Conservation (phyloP, 192 early-diverging fungal genomes). For the Entophlyctis luteolus region DNA sequence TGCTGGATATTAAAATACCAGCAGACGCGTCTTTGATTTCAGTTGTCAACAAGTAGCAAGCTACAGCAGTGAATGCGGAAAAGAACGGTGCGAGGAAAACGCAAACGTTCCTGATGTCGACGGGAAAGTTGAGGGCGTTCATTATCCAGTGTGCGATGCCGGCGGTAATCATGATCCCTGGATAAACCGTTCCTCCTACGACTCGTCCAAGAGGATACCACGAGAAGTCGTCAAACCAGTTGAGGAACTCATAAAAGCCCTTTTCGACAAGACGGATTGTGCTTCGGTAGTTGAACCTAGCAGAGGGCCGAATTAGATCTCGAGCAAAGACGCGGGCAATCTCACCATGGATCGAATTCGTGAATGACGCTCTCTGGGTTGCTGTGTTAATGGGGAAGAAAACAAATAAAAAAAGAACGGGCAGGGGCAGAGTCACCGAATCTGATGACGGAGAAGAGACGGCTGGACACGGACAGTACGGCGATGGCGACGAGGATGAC, state of each 20-base stretch:
- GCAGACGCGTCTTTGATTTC: conserved; percentile 90
- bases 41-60: conserved; percentile 87
- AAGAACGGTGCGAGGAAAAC: conserved; percentile 96
- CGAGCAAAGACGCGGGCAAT: neutral
- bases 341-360: conserved; percentile 94
- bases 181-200: conserved; percentile 99
- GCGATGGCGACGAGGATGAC: conserved; percentile 86
- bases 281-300: conserved; percentile 94
- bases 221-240: conserved; percentile 98
- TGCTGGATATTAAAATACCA: neutral
- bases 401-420: neutral
- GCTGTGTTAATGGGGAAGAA: neutral
- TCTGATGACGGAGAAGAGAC: conserved; percentile 95
- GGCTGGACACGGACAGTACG: conserved; percentile 79
- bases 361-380: conserved; percentile 90
- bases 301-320: no score
- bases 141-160: conserved; percentile 93
- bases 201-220: conserved; percentile 99
- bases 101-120: conserved; percentile 98
- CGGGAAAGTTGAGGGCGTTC: conserved; percentile 87
- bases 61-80: conserved; percentile 92
- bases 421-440: conserved; percentile 51
- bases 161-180: conserved; percentile 98
- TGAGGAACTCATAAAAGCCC: conserved; percentile 97
- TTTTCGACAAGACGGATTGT: conserved; percentile 87